Base-by-base conservation (phyloP, 73 alveolate species). In the Paramecium bursaria region DNA sequence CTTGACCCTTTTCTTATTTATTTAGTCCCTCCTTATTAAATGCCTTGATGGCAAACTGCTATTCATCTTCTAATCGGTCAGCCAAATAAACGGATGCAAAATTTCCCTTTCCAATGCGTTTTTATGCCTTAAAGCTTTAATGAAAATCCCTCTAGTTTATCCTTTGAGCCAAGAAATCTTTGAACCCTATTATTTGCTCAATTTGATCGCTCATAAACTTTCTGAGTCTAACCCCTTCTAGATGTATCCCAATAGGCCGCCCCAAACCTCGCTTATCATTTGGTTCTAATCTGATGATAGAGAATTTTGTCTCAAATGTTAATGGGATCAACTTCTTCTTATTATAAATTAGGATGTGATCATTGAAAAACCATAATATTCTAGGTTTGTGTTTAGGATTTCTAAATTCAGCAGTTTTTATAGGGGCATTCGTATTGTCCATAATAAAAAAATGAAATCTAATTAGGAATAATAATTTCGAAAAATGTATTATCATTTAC, bases 41-140 rank as follows among this genome's bases (percentile, higher is more conserved):
- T 17, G 89, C 89, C 13, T 79, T 79, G 31, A 79, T 50, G 0
- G 89, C 89, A 79, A 79, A 79, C 35, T 54, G 33, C 46, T 61
- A 33, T 54, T 79, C 89, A 39, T 79, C 89, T 15, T 79, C 89
- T 46, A 79, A 79, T 26, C 89, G 75, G 23, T 79, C 89, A 53
- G 89, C 89, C 47, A 79, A 51, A 79, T 79, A 79, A 0, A 79
- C 89, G 7, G 89, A 79, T 54, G 89, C 89, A 42, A 79, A 79
- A 39, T 79, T 79, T 22, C 89, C 89, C 21, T 79, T 79, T 0
- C 89, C 89, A 13, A 79, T 79, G 50, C 54, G 51, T 29, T 47
- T 14, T 39, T 79, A 82, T 48, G 89, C 89, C 22, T 51, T 61
- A 55, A 79, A 79, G 26, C 54, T 25, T 42, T 79, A 80, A 42